Evolutionary conservation across 2,329 filamentous ascomycete genomes (phyloP), one percentile per base, ranked within the genome.

Genomic region (Alternaria arbusti): DNA sequence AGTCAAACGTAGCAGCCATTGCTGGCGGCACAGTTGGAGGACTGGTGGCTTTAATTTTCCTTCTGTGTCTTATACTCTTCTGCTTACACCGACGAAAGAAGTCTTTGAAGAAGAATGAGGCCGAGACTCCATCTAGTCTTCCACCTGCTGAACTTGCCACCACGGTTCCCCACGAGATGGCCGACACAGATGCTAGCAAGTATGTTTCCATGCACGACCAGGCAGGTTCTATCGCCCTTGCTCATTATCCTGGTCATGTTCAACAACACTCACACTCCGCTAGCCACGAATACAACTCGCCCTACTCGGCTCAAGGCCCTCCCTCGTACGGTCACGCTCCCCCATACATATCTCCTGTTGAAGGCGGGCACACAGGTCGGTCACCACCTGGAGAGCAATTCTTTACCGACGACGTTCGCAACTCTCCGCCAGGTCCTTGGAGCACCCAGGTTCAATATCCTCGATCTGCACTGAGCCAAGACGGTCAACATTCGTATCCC

Each of bases 21-120:
- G 78, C 76, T 30, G 82, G 82, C 40, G 80, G 80, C 23, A 76
- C 78, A 10, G 72, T 82, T 7, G 81, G 82, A 51, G 80, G 81
- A 6, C 67, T 80, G 3, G 73, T 71, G 2, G 76, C 54, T 10
- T 63, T 82, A 9, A 72, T 78, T 28, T 46, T 70, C 8, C 71
- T 80, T 22, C 65, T 80, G 28, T 68, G 58, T n/a, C 61, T 81
- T 1, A 70, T 79, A 23, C 64, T 79, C 13, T 76, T 77, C 63
- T 81, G 80, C 57, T 67, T 81, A 2, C 75, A 76, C 54, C 77
- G 77, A 32, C 74, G 76, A 20, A 80, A 78, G 68, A 79, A 79
- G 56, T 68, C 68, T 15, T 44, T 57, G 15, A 77, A 74, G 45
- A 65, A 72, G 17, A 63, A 63, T 57, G 64, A 46, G 15, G 49